Conservation (phyloP, 164 flowering plant species). For the Protea cynaroides region DNA sequence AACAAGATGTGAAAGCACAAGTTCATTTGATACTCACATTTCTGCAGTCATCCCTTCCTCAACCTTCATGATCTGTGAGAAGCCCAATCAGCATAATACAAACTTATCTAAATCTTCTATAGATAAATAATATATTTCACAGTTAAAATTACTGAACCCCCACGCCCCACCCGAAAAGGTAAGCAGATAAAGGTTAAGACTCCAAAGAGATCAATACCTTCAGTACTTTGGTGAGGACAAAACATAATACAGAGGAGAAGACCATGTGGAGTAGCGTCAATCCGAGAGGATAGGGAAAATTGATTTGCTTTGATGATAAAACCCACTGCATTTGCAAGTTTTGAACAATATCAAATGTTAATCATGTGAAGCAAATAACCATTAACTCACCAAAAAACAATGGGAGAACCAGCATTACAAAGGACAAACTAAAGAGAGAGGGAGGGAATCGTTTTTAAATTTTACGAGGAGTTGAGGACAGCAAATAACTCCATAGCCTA, state of each 20-base stretch:
- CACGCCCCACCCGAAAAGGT: not conserved
- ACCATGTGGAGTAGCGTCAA: constrained; percentile 95
- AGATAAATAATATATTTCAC: constrained; percentile 2
- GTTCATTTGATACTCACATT: constrained; percentile 50
- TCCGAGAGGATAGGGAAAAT: constrained; percentile 96
- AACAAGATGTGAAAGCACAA: not conserved
- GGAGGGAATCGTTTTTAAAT: not conserved
- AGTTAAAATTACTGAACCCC: not conserved
- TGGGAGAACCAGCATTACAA: not conserved
- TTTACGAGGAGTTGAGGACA: not conserved
- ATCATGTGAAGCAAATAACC: constrained; percentile 7
- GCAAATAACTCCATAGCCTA: not conserved
- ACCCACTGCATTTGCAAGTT: constrained; percentile 72
- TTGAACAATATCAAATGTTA: constrained; percentile 11
- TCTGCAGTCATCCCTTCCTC: constrained; percentile 94
- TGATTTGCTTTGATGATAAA: constrained; percentile 91
- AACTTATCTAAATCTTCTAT: no score
- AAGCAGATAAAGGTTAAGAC: not conserved
- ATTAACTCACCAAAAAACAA: not conserved
- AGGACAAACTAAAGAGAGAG: not conserved
- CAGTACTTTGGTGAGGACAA: constrained; percentile 66
- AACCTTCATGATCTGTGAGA: constrained; percentile 66
- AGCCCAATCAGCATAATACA: constrained; percentile 8
- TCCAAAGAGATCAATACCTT: constrained; percentile 49
- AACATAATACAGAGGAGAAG: constrained; percentile 91